Percentiles rank a stretch among this genome's conserved stretches.
Evolutionary conservation across 371 early-diverging fungal species (phyloP).

Genomic region (Syncephalastrum racemosum): DNA sequence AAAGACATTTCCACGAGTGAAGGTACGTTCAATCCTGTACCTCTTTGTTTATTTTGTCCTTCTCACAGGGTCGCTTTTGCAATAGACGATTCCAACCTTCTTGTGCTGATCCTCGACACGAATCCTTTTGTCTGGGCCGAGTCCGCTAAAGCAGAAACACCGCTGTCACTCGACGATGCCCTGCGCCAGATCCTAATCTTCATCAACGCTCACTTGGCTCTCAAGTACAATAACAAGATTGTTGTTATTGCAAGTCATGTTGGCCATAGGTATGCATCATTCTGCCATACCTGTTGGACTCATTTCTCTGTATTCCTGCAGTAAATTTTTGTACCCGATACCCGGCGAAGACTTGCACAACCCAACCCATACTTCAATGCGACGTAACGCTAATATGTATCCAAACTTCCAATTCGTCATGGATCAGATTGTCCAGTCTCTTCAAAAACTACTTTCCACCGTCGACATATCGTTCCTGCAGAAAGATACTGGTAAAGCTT

Average conservation of each 20-base stretch:
- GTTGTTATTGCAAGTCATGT: slow-evolving; percentile 77
- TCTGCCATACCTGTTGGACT: not conserved
- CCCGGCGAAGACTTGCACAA: slow-evolving; percentile 30
- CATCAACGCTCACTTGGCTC: slow-evolving; percentile 86
- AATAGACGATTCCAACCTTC: slow-evolving; percentile 69
- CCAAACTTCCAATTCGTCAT: slow-evolving; percentile 62
- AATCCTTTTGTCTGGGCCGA: slow-evolving; percentile 76
- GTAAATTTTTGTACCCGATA: slow-evolving; percentile 61
- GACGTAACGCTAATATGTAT: slow-evolving; percentile 60
- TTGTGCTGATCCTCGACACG: slow-evolving; percentile 76
- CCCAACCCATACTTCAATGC: not conserved
- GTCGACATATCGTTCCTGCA: slow-evolving; percentile 41
- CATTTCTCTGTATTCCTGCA: slow-evolving; percentile 11
- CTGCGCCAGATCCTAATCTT: slow-evolving; percentile 79
- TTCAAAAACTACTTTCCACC: slow-evolving; percentile 44
- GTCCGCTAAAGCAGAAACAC: slow-evolving; percentile 45
- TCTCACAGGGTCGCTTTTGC: not conserved
- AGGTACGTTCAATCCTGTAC: slow-evolving; percentile 15
- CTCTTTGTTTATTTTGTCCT: not conserved
- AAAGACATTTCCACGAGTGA: slow-evolving; percentile 33
- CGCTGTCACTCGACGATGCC: slow-evolving; percentile 65
- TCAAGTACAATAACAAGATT: slow-evolving; percentile 80
- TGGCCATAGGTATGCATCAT: slow-evolving; percentile 39
- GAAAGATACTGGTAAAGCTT: slow-evolving; percentile 39
- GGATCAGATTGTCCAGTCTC: slow-evolving; percentile 53